A percentile compares a stretch with the other conserved stretches of the same genome.
Evolutionary conservation across 306 rosid genomes (phyloP).

Genomic region (Lathyrus tuberosus): DNA sequence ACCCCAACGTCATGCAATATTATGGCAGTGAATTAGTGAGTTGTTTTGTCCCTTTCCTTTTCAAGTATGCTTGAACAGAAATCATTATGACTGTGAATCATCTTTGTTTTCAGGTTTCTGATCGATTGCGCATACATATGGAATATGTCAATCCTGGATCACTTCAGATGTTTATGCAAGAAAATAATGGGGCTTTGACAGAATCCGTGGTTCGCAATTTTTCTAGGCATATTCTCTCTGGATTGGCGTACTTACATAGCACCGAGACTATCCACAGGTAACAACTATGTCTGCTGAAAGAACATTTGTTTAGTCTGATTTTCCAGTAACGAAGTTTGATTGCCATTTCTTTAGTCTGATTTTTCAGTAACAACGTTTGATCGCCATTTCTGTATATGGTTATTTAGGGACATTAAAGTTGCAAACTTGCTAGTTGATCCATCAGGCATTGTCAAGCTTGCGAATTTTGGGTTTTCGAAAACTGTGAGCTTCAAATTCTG

Average conservation of each 20-base stretch:
- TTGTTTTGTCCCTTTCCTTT: conserved; percentile 31
- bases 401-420: conserved; percentile 90
- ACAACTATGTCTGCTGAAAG: conserved; percentile 31
- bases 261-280: conserved; percentile 83
- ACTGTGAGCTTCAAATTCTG: conserved; percentile 60
- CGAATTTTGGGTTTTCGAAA: conserved; percentile 97
- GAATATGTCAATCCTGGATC: conserved; percentile 93
- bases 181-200: conserved; percentile 70
- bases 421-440: conserved; percentile 92
- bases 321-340: conserved; percentile 19
- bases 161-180: conserved; percentile 70
- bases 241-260: conserved; percentile 74
- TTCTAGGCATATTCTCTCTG: conserved; percentile 73
- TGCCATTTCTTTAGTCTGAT: conserved; percentile 24
- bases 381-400: conserved; percentile 35
- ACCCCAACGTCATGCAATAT: conserved; percentile 86
- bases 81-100: background rate
- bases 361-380: conserved; percentile 25
- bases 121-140: conserved; percentile 79
- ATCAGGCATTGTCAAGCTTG: conserved; percentile 84
- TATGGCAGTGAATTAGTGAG: conserved; percentile 87
- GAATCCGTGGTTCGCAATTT: conserved; percentile 86
- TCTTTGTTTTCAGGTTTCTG: conserved; percentile 60
- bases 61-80: conserved; percentile 4
- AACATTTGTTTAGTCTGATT: background rate